Conservation (phyloP, 148 eudicot species). For the Amaranthus palmeri region DNA sequence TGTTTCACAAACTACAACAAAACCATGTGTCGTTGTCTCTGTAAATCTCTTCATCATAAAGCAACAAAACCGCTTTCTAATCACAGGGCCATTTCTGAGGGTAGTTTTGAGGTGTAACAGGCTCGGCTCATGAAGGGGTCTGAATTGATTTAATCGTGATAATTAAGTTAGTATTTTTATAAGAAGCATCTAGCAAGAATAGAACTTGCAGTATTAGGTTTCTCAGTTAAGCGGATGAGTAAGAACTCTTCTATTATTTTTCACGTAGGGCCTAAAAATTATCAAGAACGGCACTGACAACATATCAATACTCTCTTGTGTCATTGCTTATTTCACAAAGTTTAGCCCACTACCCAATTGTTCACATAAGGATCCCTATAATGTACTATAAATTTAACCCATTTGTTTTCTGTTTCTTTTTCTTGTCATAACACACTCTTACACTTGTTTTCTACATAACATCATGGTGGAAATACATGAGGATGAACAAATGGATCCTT, state of each 20-base stretch:
- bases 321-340: neutral
- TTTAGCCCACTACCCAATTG: neutral
- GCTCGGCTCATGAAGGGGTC: no score
- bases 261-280: neutral
- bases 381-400: neutral
- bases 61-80: neutral
- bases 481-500: slow-evolving; percentile 18
- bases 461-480: slow-evolving; percentile 30
- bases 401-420: neutral
- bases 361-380: neutral
- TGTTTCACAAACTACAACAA: neutral
- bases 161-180: no score
- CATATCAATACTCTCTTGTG: no score
- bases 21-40: neutral
- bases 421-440: neutral
- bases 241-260: no score
- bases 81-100: neutral
- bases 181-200: no score
- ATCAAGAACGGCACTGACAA: no score
- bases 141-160: no score
- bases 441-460: neutral
- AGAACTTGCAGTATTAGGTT: no score
- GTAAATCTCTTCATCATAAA: neutral
- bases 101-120: no score
- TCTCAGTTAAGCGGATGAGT: no score